phyloP scores from a whole-genome alignment of 2,329 filamentous ascomycete genomes.

The Colletotrichum sublineola region DNA sequence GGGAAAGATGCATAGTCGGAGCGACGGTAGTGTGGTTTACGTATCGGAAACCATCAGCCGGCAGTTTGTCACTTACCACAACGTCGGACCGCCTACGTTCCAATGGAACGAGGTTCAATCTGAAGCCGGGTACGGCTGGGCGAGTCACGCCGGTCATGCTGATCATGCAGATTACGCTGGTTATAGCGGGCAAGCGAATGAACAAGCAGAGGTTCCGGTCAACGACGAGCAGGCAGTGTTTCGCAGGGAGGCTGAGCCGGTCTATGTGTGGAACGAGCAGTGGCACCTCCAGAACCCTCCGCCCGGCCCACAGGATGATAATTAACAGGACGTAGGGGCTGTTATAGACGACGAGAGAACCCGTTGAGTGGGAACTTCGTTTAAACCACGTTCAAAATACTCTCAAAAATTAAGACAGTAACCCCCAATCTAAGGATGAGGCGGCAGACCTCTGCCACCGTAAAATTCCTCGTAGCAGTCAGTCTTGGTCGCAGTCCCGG shows the following conservation, averaged over 20 bases:
- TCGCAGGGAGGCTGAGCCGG: neutral
- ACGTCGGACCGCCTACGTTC: neutral
- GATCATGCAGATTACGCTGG: neutral
- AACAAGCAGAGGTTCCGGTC: neutral
- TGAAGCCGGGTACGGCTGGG: neutral
- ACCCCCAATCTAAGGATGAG: neutral
- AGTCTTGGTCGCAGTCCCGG: neutral
- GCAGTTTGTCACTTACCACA: neutral
- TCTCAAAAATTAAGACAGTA: neutral
- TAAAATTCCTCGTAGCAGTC: neutral
- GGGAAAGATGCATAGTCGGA: neutral
- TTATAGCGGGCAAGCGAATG: neutral
- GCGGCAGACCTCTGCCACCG: neutral
- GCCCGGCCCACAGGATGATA: no score
- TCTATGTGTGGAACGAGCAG: neutral
- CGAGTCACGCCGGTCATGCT: neutral
- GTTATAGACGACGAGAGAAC: rapidly evolving
- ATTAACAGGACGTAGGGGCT: no score
- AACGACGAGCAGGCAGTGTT: neutral
- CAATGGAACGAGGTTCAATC: neutral
- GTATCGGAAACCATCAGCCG: neutral
- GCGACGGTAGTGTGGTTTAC: neutral
- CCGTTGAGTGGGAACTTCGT: neutral
- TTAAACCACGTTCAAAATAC: neutral
- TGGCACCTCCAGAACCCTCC: neutral